Evolutionary conservation across 2,329 filamentous ascomycete species (phyloP).

Genomic region (Xylaria sp.): DNA sequence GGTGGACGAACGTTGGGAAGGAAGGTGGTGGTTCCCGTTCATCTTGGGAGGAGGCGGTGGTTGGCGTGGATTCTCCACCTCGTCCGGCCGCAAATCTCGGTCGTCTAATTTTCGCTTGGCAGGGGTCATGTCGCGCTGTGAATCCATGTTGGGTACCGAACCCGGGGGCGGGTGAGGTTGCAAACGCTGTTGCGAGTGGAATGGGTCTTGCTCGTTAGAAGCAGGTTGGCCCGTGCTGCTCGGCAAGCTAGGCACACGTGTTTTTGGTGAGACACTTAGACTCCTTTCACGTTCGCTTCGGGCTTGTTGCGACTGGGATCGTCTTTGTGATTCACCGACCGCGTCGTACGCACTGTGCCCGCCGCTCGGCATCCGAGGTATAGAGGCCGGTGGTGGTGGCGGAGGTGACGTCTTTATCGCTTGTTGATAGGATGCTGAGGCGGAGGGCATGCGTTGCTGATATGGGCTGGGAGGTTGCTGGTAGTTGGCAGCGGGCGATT

Average conservation of each 20-base stretch:
- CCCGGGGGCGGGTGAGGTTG: constrained; percentile 38
- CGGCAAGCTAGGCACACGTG: constrained; percentile 65
- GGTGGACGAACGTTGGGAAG: constrained; percentile 45
- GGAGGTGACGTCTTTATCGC: constrained; percentile 51
- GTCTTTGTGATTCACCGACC: constrained; percentile 56
- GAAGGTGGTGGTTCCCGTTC: constrained; percentile 54
- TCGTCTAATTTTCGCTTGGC: constrained; percentile 63
- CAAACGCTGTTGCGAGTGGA: constrained; percentile 43
- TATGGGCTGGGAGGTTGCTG: constrained; percentile 69
- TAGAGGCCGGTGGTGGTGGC: constrained; percentile 50
- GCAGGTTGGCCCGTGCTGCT: constrained; percentile 45
- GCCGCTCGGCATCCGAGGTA: constrained; percentile 55
- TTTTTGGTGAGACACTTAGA: constrained; percentile 83
- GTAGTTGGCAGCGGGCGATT: constrained; percentile 57
- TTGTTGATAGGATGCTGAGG: constrained; percentile 45
- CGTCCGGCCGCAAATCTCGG: constrained; percentile 60
- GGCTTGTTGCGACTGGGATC: constrained; percentile 64
- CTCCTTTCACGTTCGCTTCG: constrained; percentile 75
- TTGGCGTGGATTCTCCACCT: constrained; percentile 61
- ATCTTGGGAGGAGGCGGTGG: constrained; percentile 62
- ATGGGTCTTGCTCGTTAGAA: constrained; percentile 54
- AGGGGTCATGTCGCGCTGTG: constrained; percentile 53
- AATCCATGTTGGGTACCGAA: constrained; percentile 49
- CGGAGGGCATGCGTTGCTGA: constrained; percentile 60
- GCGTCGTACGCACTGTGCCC: constrained; percentile 60